Evolutionary conservation across 352 stramenopile genomes (phyloP).

Genomic region (Pythium guiyangense): DNA sequence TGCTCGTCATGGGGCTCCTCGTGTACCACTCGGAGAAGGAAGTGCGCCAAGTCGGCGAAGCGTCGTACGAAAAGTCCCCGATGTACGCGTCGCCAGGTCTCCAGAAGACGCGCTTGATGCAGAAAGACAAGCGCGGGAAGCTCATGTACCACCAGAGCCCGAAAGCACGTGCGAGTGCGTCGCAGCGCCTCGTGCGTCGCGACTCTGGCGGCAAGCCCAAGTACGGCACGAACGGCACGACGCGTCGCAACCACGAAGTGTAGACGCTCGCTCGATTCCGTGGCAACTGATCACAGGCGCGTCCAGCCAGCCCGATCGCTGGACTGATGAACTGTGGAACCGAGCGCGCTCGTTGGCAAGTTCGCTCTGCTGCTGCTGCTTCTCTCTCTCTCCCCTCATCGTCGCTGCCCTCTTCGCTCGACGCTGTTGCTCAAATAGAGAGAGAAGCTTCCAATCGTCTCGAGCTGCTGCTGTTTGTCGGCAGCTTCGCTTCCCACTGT

Average conservation of each 20-base stretch:
- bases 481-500: neutral
- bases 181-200: conserved; percentile 48
- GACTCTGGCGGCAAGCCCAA: conserved; percentile 29
- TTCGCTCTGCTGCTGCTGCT: no score
- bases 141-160: conserved; percentile 11
- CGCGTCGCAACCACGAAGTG: neutral
- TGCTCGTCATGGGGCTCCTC: no score
- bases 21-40: no score
- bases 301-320: neutral
- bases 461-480: no score
- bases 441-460: no score
- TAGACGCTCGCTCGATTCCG: neutral
- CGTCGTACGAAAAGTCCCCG: conserved; percentile 79
- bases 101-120: conserved; percentile 75
- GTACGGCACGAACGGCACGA: conserved; percentile 42
- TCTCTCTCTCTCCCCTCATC: no score
- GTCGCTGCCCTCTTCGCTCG: no score
- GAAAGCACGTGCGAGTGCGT: conserved; percentile 49
- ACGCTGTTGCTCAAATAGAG: no score
- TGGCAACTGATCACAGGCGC: neutral
- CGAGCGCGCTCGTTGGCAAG: no score
- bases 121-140: conserved; percentile 26
- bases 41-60: no score
- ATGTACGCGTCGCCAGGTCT: conserved; percentile 78
- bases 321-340: no score